These are phyloP conservation scores for Tulasnella sp. DNA, from an alignment of 768 basidiomycete species.

Conservation along the genomic window DNA sequence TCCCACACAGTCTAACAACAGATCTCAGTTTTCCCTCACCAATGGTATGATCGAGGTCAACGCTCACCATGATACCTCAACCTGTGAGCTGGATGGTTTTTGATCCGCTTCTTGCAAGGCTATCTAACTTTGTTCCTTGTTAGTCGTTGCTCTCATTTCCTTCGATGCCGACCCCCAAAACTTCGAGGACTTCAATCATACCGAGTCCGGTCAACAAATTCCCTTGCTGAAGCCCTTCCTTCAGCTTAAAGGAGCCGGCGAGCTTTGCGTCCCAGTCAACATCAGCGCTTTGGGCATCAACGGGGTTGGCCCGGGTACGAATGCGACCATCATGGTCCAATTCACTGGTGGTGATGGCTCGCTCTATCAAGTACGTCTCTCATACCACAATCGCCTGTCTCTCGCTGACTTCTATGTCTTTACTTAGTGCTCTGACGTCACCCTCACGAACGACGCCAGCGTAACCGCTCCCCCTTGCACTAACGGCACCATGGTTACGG, in stretches of 20 bases:
- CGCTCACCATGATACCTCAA: constrained; percentile 55
- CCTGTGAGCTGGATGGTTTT: constrained; percentile 31
- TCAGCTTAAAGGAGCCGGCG: constrained; percentile 43
- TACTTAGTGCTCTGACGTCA: constrained; percentile 79
- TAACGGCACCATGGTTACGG: not conserved
- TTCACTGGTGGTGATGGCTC: constrained; percentile 60
- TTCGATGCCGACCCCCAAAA: constrained; percentile 40
- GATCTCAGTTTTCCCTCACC: constrained; percentile 58
- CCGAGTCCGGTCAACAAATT: constrained; percentile 23
- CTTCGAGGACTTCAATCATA: constrained; percentile 49
- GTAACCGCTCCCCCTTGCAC: not conserved
- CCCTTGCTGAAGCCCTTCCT: constrained; percentile 38
- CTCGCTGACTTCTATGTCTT: constrained; percentile 1
- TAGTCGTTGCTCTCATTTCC: constrained; percentile 36
- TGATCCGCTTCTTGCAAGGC: not conserved
- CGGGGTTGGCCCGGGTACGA: constrained; percentile 47
- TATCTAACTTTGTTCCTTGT: constrained; percentile 24
- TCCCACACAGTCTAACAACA: constrained; percentile 33
- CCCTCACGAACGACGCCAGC: constrained; percentile 35
- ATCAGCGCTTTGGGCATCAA: constrained; percentile 38
- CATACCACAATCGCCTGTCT: not conserved
- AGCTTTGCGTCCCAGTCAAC: constrained; percentile 56
- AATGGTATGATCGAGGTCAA: constrained; percentile 48
- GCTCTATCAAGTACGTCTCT: constrained; percentile 49
- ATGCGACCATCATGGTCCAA: constrained; percentile 61